Conservation (phyloP, 495 filamentous ascomycete species). For the Pseudoneurospora amorphoporcata region DNA sequence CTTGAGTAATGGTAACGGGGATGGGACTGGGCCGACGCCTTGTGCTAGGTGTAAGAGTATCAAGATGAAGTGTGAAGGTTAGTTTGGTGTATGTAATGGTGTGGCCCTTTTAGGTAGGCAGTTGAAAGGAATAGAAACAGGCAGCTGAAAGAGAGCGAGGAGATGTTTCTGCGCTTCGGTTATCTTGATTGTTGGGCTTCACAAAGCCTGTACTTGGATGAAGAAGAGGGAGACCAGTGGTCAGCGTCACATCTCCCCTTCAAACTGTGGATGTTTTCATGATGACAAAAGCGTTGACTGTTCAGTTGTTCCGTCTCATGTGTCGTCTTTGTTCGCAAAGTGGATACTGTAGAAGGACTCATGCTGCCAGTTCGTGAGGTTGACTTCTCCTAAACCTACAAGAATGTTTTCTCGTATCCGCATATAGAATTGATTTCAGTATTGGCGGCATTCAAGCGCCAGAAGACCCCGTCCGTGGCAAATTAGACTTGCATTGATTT, state of each 20-base stretch:
- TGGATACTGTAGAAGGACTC: neutral
- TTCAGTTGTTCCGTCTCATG: neutral
- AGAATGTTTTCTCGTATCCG: neutral
- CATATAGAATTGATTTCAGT: neutral
- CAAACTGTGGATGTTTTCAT: neutral
- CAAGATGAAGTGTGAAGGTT: neutral
- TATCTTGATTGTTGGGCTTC: too few species aligned
- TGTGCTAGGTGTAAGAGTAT: neutral
- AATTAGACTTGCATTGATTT: neutral
- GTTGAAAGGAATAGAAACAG: neutral
- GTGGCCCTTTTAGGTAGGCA: neutral
- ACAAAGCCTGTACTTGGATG: too few species aligned
- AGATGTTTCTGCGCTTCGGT: neutral
- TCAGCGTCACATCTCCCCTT: neutral
- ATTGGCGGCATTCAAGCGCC: neutral
- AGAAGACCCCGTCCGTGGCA: neutral
- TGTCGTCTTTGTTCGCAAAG: neutral
- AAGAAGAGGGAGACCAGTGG: too few species aligned
- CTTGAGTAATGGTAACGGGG: neutral
- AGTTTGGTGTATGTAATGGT: neutral
- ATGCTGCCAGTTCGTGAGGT: neutral
- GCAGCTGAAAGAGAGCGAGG: neutral
- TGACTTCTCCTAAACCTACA: neutral
- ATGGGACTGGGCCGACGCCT: neutral
- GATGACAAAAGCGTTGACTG: neutral